phyloP scores from a whole-genome alignment of 768 basidiomycete species.

The Saitozyma sp. region DNA sequence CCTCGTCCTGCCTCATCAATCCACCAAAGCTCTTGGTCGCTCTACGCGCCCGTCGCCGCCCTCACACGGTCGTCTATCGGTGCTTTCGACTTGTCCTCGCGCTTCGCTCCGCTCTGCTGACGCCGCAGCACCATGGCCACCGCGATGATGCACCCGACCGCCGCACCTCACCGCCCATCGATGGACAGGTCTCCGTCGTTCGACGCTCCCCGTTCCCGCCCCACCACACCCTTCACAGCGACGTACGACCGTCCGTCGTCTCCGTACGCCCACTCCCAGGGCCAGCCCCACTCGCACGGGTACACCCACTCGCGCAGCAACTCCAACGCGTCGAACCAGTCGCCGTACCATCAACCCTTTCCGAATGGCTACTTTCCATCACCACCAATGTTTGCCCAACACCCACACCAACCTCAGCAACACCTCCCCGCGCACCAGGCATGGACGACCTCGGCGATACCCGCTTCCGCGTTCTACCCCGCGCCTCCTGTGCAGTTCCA shows the following conservation, averaged over 20 bases:
- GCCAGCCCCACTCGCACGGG: conserved; percentile 8
- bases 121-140: conserved; percentile 14
- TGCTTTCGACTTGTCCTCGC: neutral
- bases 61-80: too few species aligned
- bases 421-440: conserved; percentile 18
- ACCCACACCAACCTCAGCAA: neutral
- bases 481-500: conserved; percentile 13
- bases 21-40: too few species aligned
- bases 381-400: neutral
- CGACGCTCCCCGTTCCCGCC: conserved; percentile 34
- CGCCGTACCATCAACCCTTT: conserved; percentile 33
- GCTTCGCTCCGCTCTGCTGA: neutral
- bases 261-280: conserved; percentile 4
- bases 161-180: conserved; percentile 34
- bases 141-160: conserved; percentile 19
- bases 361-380: conserved; percentile 1
- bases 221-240: conserved; percentile 26
- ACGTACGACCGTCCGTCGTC: conserved; percentile 27
- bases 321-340: conserved; percentile 20
- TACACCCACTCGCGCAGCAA: conserved; percentile 11
- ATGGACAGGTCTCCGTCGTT: conserved; percentile 43
- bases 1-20: neutral
- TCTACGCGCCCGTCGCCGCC: too few species aligned
- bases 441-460: conserved; percentile 33
- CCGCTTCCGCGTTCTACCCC: conserved; percentile 36